Evolutionary conservation across 805 yeast genomes (phyloP).

Genomic region (Millerozyma acaciae): DNA sequence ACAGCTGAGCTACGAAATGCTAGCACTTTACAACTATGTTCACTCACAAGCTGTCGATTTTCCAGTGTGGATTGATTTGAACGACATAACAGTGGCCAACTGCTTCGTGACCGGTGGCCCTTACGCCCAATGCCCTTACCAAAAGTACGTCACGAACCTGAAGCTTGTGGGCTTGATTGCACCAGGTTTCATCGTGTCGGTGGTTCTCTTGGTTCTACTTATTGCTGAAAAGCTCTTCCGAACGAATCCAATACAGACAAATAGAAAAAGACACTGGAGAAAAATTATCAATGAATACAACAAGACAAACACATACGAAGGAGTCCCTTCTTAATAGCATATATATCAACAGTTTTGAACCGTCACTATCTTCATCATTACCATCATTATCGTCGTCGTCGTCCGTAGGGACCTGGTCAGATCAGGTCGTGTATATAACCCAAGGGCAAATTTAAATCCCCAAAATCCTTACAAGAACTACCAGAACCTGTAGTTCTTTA

Average conservation of each 20-base stretch:
- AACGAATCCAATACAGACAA: constrained; percentile 65
- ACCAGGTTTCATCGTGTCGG: constrained; percentile 61
- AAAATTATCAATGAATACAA: constrained; percentile 51
- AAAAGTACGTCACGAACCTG: constrained; percentile 46
- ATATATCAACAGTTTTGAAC: too few species aligned
- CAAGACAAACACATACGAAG: constrained; percentile 69
- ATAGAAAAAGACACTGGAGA: constrained; percentile 62
- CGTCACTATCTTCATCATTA: not conserved
- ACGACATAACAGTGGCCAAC: constrained; percentile 64
- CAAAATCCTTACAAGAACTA: too few species aligned
- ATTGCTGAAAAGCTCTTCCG: constrained; percentile 51
- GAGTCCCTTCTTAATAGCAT: constrained; percentile 64
- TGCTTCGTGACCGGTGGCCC: constrained; percentile 91
- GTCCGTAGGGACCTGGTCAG: too few species aligned
- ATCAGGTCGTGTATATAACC: too few species aligned
- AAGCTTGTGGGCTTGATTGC: constrained; percentile 61
- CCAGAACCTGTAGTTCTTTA: too few species aligned
- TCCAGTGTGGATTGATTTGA: constrained; percentile 76
- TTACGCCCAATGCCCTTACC: constrained; percentile 74
- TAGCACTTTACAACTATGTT: constrained; percentile 27
- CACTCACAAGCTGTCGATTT: constrained; percentile 17
- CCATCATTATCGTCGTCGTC: too few species aligned
- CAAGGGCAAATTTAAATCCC: too few species aligned
- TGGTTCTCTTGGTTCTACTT: constrained; percentile 48
- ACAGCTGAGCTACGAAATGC: constrained; percentile 32